Evolutionary conservation across 441 rosid genomes (phyloP), one percentile per base, ranked within the genome.

Genomic region (Corymbia citriodora): DNA sequence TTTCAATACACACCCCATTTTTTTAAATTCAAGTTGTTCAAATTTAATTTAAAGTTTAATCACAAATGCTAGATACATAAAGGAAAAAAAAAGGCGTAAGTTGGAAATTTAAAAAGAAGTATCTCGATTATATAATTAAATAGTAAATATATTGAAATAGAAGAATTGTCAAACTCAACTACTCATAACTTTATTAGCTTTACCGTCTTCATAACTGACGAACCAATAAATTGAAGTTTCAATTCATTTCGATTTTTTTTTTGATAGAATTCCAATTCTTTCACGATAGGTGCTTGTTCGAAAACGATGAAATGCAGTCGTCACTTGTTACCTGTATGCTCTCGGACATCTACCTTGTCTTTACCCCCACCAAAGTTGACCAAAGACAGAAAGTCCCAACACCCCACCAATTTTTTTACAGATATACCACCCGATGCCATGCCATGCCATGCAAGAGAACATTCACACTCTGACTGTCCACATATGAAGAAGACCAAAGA

Each of bases 151-250:
- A 13, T 63, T 7, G 36, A 63, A 63, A 29, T 17, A 14, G 16
- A 27, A 61, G 16, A 29, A 63, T 63, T 2, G 36, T 14, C 72
- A 0, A 29, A 29, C 33, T 29, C 15, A 29, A 33, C 33, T n/a
- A 13, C 19, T 7, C 18, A 10, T 0, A 18, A 72, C 25, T 25
- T 33, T 0, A 9, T 8, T 31, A 31, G 23, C 79, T 68, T 17
- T 18, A 31, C 45, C 2, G 19, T 31, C 79, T 68, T 31, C 79
- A 16, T 17, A 68, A 16, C 0, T 68, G 23, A 23, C 79, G 17
- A 9, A 31, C 79, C 45, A 2, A 16, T 31, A 17, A 68, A 31
- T 12, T 31, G 79, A 9, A 68, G 45, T 68, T 68, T 36, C 15
- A 36, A 72, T 33, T 72, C 18, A 27, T 72, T 40, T 40, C 4